phyloP scores from a whole-genome alignment of 208 protist species.

The Leishmania guyanensis region DNA sequence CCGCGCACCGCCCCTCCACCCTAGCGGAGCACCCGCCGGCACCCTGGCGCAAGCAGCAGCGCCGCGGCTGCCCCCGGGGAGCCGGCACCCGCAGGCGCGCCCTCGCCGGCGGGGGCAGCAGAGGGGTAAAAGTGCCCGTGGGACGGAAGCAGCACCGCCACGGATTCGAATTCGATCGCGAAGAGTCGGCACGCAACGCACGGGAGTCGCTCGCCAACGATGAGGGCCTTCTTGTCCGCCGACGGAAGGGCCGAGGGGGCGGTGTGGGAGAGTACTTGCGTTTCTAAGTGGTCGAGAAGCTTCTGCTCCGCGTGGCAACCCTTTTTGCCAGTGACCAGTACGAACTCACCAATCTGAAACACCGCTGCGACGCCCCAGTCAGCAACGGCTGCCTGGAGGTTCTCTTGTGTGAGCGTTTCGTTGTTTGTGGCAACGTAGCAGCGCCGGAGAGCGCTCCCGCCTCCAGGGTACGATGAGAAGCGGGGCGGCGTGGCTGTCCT shows the following conservation, averaged over 20 bases:
- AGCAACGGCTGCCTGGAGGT: slow-evolving; percentile 24
- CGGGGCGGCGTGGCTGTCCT: not conserved
- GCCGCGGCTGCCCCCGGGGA: slow-evolving; percentile 13
- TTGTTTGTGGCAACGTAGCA: slow-evolving; percentile 57
- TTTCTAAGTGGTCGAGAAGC: slow-evolving; percentile 35
- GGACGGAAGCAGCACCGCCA: slow-evolving; percentile 42
- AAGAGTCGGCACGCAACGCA: slow-evolving; percentile 45
- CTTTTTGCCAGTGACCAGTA: slow-evolving; percentile 34
- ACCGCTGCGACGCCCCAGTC: slow-evolving; percentile 40
- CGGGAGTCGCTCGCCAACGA: slow-evolving; percentile 48
- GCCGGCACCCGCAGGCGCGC: not conserved
- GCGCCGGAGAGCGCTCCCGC: slow-evolving; percentile 16
- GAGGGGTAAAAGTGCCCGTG: slow-evolving; percentile 53
- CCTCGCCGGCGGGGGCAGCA: slow-evolving; percentile 13
- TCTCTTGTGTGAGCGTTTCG: slow-evolving; percentile 37
- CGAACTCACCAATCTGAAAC: slow-evolving; percentile 41
- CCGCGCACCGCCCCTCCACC: not conserved
- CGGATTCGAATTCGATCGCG: slow-evolving; percentile 32
- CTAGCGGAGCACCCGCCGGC: slow-evolving; percentile 19
- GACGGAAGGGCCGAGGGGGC: not conserved
- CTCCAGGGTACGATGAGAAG: not conserved
- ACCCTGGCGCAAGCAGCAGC: slow-evolving; percentile 5
- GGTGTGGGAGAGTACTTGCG: slow-evolving; percentile 15
- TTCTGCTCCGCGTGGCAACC: slow-evolving; percentile 54
- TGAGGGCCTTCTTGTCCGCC: slow-evolving; percentile 31